A percentile compares a stretch with the other conserved stretches of the same genome.
These are phyloP conservation scores for Nigrograna mackinnonii DNA, from an alignment of 2,329 filamentous ascomycete species.

Conservation along the genomic window DNA sequence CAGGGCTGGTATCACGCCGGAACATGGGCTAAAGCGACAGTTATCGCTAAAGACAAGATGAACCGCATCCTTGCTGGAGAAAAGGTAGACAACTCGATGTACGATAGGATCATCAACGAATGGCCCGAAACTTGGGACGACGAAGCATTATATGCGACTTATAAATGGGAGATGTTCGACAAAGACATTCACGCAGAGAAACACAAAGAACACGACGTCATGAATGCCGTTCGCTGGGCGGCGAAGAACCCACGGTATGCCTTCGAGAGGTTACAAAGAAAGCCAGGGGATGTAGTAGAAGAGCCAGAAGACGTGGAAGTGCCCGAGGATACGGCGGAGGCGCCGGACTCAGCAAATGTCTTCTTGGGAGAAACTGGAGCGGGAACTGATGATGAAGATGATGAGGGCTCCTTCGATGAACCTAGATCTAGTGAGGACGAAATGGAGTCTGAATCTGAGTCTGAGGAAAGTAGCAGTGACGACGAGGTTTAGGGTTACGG, in stretches of 20 bases:
- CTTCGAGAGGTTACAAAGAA: constrained; percentile 33
- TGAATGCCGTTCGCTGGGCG: constrained; percentile 33
- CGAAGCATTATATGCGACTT: constrained; percentile 28
- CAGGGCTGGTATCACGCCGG: constrained; percentile 88
- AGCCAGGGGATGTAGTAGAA: constrained; percentile 11
- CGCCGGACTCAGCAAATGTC: background rate
- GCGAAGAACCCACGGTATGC: constrained; percentile 37
- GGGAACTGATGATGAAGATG: too few species aligned
- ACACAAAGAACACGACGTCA: constrained; percentile 31
- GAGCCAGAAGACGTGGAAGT: constrained; percentile 15
- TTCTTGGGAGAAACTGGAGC: too few species aligned
- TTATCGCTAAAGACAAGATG: constrained; percentile 87
- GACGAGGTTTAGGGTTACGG: too few species aligned
- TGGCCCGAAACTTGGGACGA: constrained; percentile 41
- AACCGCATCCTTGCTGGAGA: constrained; percentile 41
- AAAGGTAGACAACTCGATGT: constrained; percentile 32
- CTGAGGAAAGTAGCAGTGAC: too few species aligned
- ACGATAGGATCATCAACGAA: constrained; percentile 25
- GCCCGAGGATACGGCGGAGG: constrained; percentile 13
- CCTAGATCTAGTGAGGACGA: too few species aligned
- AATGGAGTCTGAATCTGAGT: too few species aligned
- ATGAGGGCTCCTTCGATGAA: too few species aligned
- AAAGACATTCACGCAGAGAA: constrained; percentile 25
- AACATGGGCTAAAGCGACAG: constrained; percentile 79
- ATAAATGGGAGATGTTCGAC: constrained; percentile 29